A percentile compares a stretch with the other conserved stretches of the same genome.
Evolutionary conservation across 768 basidiomycete species (phyloP).

Genomic region (Suillus alpinus): DNA sequence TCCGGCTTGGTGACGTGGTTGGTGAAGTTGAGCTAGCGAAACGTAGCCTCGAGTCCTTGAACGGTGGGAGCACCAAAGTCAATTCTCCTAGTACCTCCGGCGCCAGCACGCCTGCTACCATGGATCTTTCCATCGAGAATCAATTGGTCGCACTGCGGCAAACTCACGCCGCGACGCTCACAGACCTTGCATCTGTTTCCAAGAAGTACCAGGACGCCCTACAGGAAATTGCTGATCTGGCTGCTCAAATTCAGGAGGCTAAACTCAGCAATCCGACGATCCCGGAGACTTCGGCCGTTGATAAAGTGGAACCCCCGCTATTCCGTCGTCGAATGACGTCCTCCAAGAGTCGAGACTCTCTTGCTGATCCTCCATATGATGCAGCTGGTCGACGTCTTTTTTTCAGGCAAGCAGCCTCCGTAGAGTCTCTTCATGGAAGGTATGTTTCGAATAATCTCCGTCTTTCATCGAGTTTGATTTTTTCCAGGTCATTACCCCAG

Average conservation of each 20-base stretch:
- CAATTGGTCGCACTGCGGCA: slow-evolving; percentile 78
- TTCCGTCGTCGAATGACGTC: slow-evolving; percentile 53
- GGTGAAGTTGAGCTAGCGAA: slow-evolving; percentile 70
- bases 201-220: slow-evolving; percentile 87
- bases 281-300: slow-evolving; percentile 38
- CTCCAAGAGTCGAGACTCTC: slow-evolving; percentile 45
- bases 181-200: slow-evolving; percentile 75
- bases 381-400: slow-evolving; percentile 65
- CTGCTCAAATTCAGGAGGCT: slow-evolving; percentile 85
- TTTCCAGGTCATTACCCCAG: slow-evolving; percentile 80
- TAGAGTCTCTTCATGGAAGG: slow-evolving; percentile 89
- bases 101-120: slow-evolving; percentile 26
- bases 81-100: slow-evolving; percentile 29
- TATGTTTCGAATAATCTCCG: slow-evolving; percentile 27
- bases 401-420: slow-evolving; percentile 85
- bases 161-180: slow-evolving; percentile 75
- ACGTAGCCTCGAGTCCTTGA: slow-evolving; percentile 54
- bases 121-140: slow-evolving; percentile 44
- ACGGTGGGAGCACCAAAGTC: slow-evolving; percentile 27
- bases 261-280: slow-evolving; percentile 57
- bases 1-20: slow-evolving; percentile 64
- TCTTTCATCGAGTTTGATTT: slow-evolving; percentile 16
- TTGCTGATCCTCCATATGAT: slow-evolving; percentile 41
- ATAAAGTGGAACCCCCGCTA: slow-evolving; percentile 44
- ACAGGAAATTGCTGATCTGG: slow-evolving; percentile 89